Conservation (phyloP, 2,329 filamentous ascomycete genomes). For the Waltergamsia citrina region DNA sequence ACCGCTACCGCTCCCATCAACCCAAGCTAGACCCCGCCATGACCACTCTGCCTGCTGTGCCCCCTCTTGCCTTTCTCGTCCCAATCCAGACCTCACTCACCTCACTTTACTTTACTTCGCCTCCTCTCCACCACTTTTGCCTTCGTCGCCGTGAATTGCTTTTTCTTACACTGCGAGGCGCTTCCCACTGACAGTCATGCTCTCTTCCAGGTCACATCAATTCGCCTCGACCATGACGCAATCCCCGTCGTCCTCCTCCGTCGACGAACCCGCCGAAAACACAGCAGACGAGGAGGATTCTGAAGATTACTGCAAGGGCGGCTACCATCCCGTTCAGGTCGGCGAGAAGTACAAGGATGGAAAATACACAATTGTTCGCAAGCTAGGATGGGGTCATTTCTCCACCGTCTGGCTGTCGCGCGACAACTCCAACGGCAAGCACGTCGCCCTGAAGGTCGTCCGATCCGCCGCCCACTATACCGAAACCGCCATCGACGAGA, state of each 20-base stretch:
- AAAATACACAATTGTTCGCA: constrained; percentile 91
- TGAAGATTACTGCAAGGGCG: constrained; percentile 98
- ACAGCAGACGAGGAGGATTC: constrained; percentile 98
- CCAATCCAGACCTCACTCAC: too few species aligned
- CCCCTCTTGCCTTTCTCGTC: too few species aligned
- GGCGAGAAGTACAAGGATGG: constrained; percentile 97
- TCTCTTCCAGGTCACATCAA: constrained; percentile 39
- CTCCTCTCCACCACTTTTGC: too few species aligned
- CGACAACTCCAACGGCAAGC: constrained; percentile 82
- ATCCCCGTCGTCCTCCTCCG: constrained; percentile 70
- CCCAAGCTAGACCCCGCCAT: too few species aligned
- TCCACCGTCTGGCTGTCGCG: constrained; percentile 85
- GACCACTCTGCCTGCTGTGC: too few species aligned
- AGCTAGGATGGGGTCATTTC: constrained; percentile 97
- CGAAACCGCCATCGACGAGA: constrained; percentile 97
- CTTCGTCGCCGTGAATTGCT: too few species aligned
- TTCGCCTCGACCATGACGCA: constrained; percentile 51
- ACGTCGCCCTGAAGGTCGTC: constrained; percentile 96
- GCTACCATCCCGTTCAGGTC: constrained; percentile 90
- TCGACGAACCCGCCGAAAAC: constrained; percentile 78
- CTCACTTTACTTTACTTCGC: too few species aligned
- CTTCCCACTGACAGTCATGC: neutral
- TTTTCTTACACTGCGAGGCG: neutral
- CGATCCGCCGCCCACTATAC: constrained; percentile 97
- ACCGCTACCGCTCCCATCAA: too few species aligned